Conservation (phyloP, 176 grass and related monocot genomes). For the Avena atlantica region DNA sequence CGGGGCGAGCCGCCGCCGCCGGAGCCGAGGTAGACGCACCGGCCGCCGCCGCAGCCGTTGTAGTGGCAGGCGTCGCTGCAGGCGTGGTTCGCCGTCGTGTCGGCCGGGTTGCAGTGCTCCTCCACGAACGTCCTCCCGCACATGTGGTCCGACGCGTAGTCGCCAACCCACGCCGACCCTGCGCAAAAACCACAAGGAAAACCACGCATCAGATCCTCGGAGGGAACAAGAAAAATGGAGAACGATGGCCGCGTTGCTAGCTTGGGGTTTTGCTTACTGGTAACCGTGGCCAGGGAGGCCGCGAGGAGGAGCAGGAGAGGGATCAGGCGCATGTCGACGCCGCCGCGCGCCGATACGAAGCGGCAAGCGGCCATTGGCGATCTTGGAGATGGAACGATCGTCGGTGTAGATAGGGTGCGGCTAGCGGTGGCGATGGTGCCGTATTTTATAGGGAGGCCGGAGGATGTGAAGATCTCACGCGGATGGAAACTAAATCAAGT, state of each 20-base stretch:
- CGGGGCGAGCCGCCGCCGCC: not conserved
- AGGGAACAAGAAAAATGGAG: too few species aligned
- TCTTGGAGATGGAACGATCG: too few species aligned
- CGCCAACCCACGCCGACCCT: constrained; percentile 45
- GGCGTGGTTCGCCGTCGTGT: constrained; percentile 33
- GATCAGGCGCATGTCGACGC: not conserved
- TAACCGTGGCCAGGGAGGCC: not conserved
- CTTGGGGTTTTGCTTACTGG: too few species aligned
- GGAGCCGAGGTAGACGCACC: constrained; percentile 43
- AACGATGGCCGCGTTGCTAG: too few species aligned
- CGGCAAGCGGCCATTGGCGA: not conserved
- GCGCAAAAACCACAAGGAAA: not conserved
- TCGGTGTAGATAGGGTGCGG: too few species aligned
- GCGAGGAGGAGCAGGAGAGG: constrained; percentile 3
- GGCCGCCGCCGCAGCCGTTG: constrained; percentile 49
- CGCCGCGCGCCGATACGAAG: not conserved
- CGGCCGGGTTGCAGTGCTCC: constrained; percentile 33
- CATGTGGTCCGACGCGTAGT: constrained; percentile 33
- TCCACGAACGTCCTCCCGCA: constrained; percentile 32
- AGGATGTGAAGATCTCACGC: too few species aligned
- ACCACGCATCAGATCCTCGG: not conserved
- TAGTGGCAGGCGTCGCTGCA: constrained; percentile 46
- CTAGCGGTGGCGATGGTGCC: too few species aligned
- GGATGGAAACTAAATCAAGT: too few species aligned
- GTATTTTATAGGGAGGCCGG: too few species aligned